Evolutionary conservation across 108 stramenopile genomes (phyloP), one percentile per base, ranked within the genome.

Genomic region (Epithemia pelagica): DNA sequence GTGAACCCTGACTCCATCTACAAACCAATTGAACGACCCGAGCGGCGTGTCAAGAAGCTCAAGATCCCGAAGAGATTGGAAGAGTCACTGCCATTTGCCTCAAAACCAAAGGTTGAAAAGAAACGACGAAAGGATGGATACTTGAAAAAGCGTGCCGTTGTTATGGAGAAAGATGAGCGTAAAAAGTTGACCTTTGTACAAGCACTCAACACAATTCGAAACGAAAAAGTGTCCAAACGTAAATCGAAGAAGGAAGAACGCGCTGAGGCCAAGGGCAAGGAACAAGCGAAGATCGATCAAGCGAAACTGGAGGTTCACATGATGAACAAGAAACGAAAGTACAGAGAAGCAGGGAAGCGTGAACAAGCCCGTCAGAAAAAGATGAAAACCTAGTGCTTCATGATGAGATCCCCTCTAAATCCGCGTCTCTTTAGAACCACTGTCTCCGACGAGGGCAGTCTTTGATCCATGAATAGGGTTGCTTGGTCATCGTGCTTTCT

Each of bases 1-100:
- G 92, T 95, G 24, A 96, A 91, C 72, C 89, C 95, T 28, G 99
- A 98, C 72, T 95, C 94, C 8, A 84, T 98, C 67, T 99, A 99
- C 83, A 97, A 97, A 79, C 96, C 96, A 24, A 95, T 98, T 37
- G 95, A 94, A 66, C 82, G 97, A 0, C 74, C 78, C 31, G 82
- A 80, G 29, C 81, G 90, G 0, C 74, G 70, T 23, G 97, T 97
- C 74, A 92, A 85, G 63, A 81, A 85, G 59, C 79, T 98, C 5
- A 65, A 62, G 26, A 78, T 99, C 46, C 92, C 97, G 0, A 91
- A 94, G 78, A 79, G 80, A 32, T 77, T 99, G 28, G 96, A 98
- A 79, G 91, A 83, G 66, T 74, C 77, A 22, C 78, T 99, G 15
- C 99, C 99, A 26, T 99, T 76, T 82, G 85, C 88, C 32, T 87